Conservation (phyloP, 2,329 filamentous ascomycete genomes). For the Diaporthe caulivora region DNA sequence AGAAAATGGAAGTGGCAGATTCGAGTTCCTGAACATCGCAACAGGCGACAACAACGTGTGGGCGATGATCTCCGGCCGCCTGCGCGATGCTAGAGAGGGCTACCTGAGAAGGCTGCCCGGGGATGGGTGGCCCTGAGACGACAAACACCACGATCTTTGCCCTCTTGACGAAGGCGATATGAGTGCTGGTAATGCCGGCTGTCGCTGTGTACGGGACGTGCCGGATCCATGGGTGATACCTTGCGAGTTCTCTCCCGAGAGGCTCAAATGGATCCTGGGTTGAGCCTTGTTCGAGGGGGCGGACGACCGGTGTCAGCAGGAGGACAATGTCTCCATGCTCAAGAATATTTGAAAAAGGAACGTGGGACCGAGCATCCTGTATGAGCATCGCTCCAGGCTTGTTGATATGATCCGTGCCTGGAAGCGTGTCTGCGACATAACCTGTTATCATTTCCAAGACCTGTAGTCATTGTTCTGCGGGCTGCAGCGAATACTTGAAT, state of each 20-base stretch:
- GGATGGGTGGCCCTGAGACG: slow-evolving; percentile 61
- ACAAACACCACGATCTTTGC: slow-evolving; percentile 73
- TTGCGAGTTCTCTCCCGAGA: slow-evolving; percentile 73
- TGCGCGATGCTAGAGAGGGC: slow-evolving; percentile 61
- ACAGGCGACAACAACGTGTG: slow-evolving; percentile 66
- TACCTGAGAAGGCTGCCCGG: slow-evolving; percentile 64
- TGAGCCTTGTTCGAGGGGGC: slow-evolving; percentile 56
- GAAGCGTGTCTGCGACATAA: slow-evolving; percentile 39
- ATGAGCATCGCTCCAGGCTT: slow-evolving; percentile 46
- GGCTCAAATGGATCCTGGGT: slow-evolving; percentile 77
- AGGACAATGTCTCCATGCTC: slow-evolving; percentile 67
- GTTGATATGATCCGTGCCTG: slow-evolving; percentile 42
- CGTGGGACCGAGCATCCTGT: slow-evolving; percentile 58
- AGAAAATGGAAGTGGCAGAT: slow-evolving; percentile 57
- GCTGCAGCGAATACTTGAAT: slow-evolving; percentile 2
- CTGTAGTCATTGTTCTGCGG: slow-evolving; percentile 37
- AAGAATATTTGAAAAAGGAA: slow-evolving; percentile 62
- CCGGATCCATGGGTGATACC: slow-evolving; percentile 70
- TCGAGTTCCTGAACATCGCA: slow-evolving; percentile 57
- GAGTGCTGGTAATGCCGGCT: slow-evolving; percentile 72
- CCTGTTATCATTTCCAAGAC: slow-evolving; percentile 39
- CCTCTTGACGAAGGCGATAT: slow-evolving; percentile 72
- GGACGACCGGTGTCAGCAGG: slow-evolving; percentile 69
- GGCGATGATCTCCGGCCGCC: slow-evolving; percentile 60
- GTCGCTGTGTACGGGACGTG: slow-evolving; percentile 79